A percentile compares a stretch with the other conserved stretches of the same genome.
phyloP scores from a whole-genome alignment of 805 yeast species.

The Wickerhamiella kurtzmanii region DNA sequence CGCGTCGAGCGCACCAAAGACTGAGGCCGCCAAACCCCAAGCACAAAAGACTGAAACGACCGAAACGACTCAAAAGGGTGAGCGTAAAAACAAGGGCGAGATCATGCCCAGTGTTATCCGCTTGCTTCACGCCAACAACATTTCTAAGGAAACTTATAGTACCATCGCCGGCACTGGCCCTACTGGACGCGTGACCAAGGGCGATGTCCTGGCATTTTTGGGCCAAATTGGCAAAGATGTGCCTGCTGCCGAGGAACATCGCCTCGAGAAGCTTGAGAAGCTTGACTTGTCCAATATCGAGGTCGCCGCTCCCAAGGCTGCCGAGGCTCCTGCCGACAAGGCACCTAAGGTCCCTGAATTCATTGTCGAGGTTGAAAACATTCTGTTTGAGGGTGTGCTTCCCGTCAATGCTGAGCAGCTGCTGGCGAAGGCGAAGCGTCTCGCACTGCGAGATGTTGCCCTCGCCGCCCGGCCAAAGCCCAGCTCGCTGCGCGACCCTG shows the following conservation, averaged over 20 bases:
- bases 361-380: constrained; percentile 12
- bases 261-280: constrained; percentile 39
- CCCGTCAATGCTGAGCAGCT: constrained; percentile 21
- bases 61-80: constrained; percentile 14
- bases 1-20: constrained; percentile 10
- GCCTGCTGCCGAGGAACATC: constrained; percentile 40
- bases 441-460: constrained; percentile 29
- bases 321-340: constrained; percentile 11
- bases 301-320: constrained; percentile 21
- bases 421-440: constrained; percentile 31
- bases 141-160: constrained; percentile 53
- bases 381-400: constrained; percentile 12
- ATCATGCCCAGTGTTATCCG: constrained; percentile 44
- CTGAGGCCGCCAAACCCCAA: constrained; percentile 12
- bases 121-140: constrained; percentile 45
- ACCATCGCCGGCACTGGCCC: constrained; percentile 76
- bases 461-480: constrained; percentile 29
- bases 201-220: constrained; percentile 76
- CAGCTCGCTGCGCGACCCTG: constrained; percentile 39
- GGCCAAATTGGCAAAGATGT: constrained; percentile 55
- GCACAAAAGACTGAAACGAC: constrained; percentile 9
- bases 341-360: constrained; percentile 16
- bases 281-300: constrained; percentile 59
- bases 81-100: constrained; percentile 41
- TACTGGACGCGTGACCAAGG: constrained; percentile 73